Evolutionary conservation across 805 yeast genomes (phyloP), one percentile per base, ranked within the genome.

Genomic region (Cyberlindnera mycetangii): DNA sequence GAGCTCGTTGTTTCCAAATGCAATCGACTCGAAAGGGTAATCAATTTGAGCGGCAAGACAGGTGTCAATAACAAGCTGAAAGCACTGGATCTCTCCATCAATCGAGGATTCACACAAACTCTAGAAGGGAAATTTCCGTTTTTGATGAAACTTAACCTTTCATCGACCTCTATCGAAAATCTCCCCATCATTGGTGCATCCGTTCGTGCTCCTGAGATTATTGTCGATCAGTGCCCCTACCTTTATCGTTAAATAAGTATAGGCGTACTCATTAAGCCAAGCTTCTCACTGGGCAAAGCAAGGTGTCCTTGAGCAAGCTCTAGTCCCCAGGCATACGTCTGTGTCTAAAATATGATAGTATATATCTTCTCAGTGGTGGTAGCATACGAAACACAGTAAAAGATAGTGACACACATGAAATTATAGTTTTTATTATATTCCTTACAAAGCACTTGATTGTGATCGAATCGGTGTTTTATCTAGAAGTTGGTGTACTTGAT

Each of bases 401-500:
- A n/a, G n/a, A n/a, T n/a, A n/a, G n/a, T n/a, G n/a, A n/a, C n/a
- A n/a, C n/a, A 24, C 12, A 24, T 24, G 12, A 24, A 9, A 24
- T 24, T 24, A 8, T 12, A 9, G 28, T 12, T 24, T 12, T 24
- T 9, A 24, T 24, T 12, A 24, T 24, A 24, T 24, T 24, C 12
- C 12, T 8, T 28, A 15, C 9, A 28, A 28, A n/a, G 14, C 14
- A 16, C 18, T 6, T n/a, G 9, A 30, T 7, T 4, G 32, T n/a
- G 5, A 30, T 5, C 6, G 9, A 32, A 8, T 22, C 25, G 10
- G 25, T 22, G 7, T 16, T 32, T 4, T 7, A 32, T 7, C 19
- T 16, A 43, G 18, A 24, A 49, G 7, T 25, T 33, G n/a, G 25
- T 28, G 30, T 39, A 78, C 54, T 79, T 79, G 14, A 60, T 40